Conservation (phyloP, 2,329 filamentous ascomycete genomes). For the Colletotrichum liriopes region DNA sequence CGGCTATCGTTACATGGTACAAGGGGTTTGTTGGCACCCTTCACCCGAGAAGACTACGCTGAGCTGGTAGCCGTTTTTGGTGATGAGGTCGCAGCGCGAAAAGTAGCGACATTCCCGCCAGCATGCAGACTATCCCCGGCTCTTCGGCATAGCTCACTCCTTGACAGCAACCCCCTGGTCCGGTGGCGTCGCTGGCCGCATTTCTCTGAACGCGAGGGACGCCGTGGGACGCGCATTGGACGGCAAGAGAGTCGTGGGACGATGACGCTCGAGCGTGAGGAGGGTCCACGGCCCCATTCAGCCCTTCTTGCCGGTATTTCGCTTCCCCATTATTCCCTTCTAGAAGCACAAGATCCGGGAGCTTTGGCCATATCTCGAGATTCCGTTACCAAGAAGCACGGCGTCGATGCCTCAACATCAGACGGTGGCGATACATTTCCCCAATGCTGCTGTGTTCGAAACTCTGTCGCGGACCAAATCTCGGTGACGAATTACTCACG, state of each 20-base stretch:
- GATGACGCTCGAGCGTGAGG: conserved; percentile 41
- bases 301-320: conserved; percentile 44
- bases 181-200: conserved; percentile 36
- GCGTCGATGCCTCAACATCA: conserved; percentile 19
- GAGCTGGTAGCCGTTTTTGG: conserved; percentile 33
- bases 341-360: conserved; percentile 42
- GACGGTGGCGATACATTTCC: conserved; percentile 26
- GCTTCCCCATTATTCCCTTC: conserved; percentile 44
- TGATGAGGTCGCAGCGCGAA: conserved; percentile 35
- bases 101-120: conserved; percentile 36
- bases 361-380: conserved; percentile 43
- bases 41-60: conserved; percentile 20
- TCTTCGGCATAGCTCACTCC: conserved; percentile 34
- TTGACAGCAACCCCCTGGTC: conserved; percentile 22
- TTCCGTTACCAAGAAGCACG: conserved; percentile 17
- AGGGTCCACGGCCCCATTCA: conserved; percentile 44
- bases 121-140: conserved; percentile 31
- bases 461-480: conserved; percentile 20
- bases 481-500: conserved; percentile 41
- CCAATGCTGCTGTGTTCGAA: conserved; percentile 7
- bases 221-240: conserved; percentile 31
- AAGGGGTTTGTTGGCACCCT: conserved; percentile 11
- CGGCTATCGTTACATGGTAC: conserved; percentile 17
- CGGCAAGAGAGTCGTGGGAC: conserved; percentile 41
- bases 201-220: conserved; percentile 39